Conservation (phyloP, 176 grass and related monocot species). For the Puya raimondii region DNA sequence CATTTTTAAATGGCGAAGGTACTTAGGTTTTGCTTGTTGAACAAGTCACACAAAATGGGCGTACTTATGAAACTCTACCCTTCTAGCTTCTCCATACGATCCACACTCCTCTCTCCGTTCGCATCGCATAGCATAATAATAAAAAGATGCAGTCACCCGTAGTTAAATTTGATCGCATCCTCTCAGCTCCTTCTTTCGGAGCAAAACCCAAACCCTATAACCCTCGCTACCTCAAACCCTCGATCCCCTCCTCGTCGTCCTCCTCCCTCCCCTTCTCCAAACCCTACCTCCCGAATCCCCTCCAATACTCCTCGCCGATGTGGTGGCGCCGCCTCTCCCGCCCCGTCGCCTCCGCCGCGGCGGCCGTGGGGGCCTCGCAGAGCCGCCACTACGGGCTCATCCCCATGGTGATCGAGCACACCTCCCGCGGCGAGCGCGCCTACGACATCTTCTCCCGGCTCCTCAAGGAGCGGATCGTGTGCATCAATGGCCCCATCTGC, state of each 20-base stretch:
- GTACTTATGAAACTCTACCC: too few relatives aligned
- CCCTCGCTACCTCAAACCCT: slow-evolving; percentile 20
- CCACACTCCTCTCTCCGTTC: too few relatives aligned
- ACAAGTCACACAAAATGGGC: too few relatives aligned
- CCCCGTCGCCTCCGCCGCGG: slow-evolving; percentile 21
- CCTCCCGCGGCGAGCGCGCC: slow-evolving; percentile 67
- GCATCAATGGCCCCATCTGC: slow-evolving; percentile 69
- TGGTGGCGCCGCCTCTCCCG: slow-evolving; percentile 23
- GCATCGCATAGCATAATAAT: too few relatives aligned
- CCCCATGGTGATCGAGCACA: slow-evolving; percentile 91
- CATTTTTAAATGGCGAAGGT: too few relatives aligned
- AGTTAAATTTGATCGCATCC: too few relatives aligned
- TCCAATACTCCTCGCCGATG: background rate
- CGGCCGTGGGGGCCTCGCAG: background rate
- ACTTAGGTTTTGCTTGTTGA: too few relatives aligned
- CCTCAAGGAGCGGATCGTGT: slow-evolving; percentile 87
- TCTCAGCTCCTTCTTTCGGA: too few relatives aligned
- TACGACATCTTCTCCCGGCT: slow-evolving; percentile 89
- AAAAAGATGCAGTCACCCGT: too few relatives aligned
- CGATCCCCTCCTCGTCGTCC: slow-evolving; percentile 20
- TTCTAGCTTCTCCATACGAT: too few relatives aligned
- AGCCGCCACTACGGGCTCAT: slow-evolving; percentile 40
- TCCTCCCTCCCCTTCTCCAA: slow-evolving; percentile 6
- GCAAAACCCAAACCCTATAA: slow-evolving; percentile 16
- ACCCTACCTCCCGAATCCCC: slow-evolving; percentile 3